Evolutionary conservation across 1,284 basidiomycete genomes (phyloP).

Genomic region (Ustilago bromivora): DNA sequence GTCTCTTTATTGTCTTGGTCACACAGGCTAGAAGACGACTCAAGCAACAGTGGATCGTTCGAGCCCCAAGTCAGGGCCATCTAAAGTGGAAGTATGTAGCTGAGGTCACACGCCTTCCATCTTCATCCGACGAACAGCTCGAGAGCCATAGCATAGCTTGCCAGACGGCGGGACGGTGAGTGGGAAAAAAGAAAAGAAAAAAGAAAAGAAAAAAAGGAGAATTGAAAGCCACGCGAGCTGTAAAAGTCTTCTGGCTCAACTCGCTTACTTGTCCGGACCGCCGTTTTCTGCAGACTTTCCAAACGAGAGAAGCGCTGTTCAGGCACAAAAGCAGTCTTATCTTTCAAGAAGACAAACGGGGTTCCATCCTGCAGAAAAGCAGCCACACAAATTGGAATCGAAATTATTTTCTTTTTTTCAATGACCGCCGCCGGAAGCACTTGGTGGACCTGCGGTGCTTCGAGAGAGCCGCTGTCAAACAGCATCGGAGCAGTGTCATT

Average conservation of each 20-base stretch:
- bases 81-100: slow-evolving; percentile 5
- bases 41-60: not conserved
- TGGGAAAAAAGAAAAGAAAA: not conserved
- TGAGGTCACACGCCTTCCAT: slow-evolving; percentile 18
- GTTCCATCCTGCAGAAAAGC: not conserved
- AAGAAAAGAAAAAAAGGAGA: not conserved
- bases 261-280: slow-evolving; percentile 14
- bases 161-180: not conserved
- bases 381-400: slow-evolving; percentile 13
- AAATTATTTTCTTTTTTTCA: slow-evolving; percentile 3
- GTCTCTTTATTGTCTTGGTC: not conserved
- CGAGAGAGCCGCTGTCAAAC: slow-evolving; percentile 14
- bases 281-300: slow-evolving; percentile 9
- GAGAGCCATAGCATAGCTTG: not conserved
- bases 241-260: slow-evolving; percentile 7
- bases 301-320: no score
- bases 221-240: not conserved
- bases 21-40: not conserved
- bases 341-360: not conserved
- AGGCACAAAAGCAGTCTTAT: no score
- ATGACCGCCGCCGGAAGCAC: slow-evolving; percentile 18
- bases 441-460: no score
- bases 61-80: not conserved
- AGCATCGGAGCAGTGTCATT: slow-evolving; percentile 11
- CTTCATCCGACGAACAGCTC: not conserved